Evolutionary conservation across 129 eudicot species (phyloP).

Genomic region (Scalesia atractyloides): DNA sequence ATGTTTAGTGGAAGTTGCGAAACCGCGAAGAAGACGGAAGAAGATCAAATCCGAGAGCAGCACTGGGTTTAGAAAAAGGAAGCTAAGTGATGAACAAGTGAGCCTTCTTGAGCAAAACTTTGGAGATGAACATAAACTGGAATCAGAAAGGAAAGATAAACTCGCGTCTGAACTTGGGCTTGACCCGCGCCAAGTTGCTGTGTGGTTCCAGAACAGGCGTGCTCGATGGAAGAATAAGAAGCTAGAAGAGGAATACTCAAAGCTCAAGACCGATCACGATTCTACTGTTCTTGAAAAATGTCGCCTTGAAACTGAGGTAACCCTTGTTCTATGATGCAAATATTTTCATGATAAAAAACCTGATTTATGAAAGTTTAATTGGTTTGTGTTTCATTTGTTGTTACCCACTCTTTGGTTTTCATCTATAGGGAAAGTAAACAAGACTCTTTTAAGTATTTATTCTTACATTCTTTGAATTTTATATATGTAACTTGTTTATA

Average conservation of each 20-base stretch:
- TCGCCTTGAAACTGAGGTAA: constrained; percentile 79
- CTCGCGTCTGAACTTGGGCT: constrained; percentile 83
- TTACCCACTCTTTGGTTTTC: background rate
- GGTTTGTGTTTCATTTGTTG: background rate
- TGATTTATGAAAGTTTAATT: too few relatives aligned
- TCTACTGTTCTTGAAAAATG: constrained; percentile 65
- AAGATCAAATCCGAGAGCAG: constrained; percentile 50
- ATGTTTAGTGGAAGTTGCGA: constrained; percentile 41
- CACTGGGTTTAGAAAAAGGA: constrained; percentile 66
- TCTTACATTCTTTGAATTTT: background rate
- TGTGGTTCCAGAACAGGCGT: constrained; percentile 91
- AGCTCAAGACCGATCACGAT: constrained; percentile 67
- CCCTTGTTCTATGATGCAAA: background rate
- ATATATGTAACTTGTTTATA: background rate
- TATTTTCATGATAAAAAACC: background rate
- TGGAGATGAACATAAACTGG: constrained; percentile 73
- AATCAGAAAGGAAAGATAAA: constrained; percentile 78
- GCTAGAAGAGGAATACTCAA: constrained; percentile 77
- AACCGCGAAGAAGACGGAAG: constrained; percentile 62
- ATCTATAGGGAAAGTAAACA: background rate
- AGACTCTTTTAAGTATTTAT: background rate
- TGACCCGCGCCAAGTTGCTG: constrained; percentile 93
- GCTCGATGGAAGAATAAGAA: constrained; percentile 92
- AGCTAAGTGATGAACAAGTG: constrained; percentile 71
- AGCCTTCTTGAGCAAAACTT: constrained; percentile 58